Base-by-base conservation (phyloP, 2,329 filamentous ascomycete species). In the Pseudogymnoascus sp. region DNA sequence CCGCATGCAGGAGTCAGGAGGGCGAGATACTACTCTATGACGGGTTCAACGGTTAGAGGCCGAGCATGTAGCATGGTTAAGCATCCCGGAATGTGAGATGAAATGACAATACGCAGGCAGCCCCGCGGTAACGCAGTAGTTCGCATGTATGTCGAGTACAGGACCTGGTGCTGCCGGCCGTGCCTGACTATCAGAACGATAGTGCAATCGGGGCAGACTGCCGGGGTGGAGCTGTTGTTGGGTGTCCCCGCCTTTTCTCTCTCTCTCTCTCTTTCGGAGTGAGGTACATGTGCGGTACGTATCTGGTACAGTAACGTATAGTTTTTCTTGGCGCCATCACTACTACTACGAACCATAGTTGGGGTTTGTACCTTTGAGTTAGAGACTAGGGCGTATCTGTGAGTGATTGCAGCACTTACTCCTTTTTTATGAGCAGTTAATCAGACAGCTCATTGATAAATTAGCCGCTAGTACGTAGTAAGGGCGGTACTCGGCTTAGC, bases 41-140 rank as follows among this genome's bases (percentile, higher is more conserved):
- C 43, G 43, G 43, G 43, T n/a, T 25, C 43, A 50, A 50, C 43
- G 43, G 43, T 50, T 50, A 50, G 22, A 50, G 43, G 43, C 43
- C 43, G 43, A 50, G 14, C 43, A 50, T 50, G 43, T 9, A 30
- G 16, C 14, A 50, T 22, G 22, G 22, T 30, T 1, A 1, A 50
- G 14, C 25, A 12, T 14, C 43, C 43, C 43, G 14, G 3, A 50
- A 16, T n/a, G 12, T 30, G 43, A 30, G 7, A 50, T 50, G 43
- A n/a, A 50, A 30, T 30, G 43, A 50, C 43, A 50, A 30, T 30
- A 50, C 4, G n/a, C 4, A 30, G 7, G 4, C 28, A 47, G 41
- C 43, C 43, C 25, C 14, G 43, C n/a, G 43, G n/a, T 50, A 8
- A n/a, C 43, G n/a, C n/a, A n/a, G n/a, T n/a, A n/a, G n/a, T n/a